phyloP scores from a whole-genome alignment of 257 asterid genomes.

The Solanum commersonii region DNA sequence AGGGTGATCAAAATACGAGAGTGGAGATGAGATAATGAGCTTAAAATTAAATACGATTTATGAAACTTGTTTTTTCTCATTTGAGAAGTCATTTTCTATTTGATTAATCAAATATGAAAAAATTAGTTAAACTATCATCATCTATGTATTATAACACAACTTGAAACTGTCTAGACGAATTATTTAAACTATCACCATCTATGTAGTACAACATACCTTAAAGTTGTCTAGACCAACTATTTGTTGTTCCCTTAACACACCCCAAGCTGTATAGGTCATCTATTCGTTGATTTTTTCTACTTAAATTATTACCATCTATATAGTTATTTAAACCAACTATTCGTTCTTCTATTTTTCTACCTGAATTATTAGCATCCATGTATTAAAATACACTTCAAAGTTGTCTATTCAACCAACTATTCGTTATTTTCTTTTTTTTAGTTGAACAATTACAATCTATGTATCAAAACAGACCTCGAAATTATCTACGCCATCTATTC shows the following conservation, averaged over 20 bases:
- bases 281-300: background rate
- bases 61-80: no score
- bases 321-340: background rate
- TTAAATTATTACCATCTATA: background rate
- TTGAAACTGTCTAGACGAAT: no score
- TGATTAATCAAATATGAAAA: no score
- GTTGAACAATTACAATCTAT: background rate
- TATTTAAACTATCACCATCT: no score
- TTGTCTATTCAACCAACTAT: background rate
- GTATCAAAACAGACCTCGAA: background rate
- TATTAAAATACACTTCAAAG: background rate
- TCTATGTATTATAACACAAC: no score
- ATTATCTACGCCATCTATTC: background rate
- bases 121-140: no score
- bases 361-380: background rate
- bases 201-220: no score
- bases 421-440: background rate
- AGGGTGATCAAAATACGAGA: no score
- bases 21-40: background rate
- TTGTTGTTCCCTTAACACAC: background rate
- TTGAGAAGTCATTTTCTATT: no score
- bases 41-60: no score
- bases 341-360: background rate
- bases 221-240: background rate
- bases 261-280: no score